These are phyloP conservation scores for Vanilla planifolia DNA, from an alignment of 106 monocot genomes.

Conservation along the genomic window DNA sequence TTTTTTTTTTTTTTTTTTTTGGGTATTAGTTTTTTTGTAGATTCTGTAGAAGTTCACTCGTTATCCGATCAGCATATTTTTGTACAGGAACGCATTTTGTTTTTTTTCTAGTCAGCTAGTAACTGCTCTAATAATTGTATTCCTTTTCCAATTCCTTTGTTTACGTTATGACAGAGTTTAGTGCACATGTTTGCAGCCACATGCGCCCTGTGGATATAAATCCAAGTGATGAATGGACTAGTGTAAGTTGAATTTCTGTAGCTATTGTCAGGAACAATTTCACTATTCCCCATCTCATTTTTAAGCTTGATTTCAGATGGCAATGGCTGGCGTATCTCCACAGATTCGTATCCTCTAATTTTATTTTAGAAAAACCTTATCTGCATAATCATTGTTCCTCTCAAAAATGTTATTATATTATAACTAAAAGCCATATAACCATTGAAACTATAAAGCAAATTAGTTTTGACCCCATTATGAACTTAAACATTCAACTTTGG, in stretches of 20 bases:
- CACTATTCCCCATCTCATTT: constrained; percentile 7
- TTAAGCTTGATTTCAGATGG: constrained; percentile 60
- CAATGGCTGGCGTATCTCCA: constrained; percentile 60
- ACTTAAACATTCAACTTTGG: too few species aligned
- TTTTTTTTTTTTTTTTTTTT: too few species aligned
- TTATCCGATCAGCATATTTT: too few species aligned
- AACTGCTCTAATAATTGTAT: background rate
- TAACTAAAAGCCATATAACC: too few species aligned
- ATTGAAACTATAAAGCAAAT: too few species aligned
- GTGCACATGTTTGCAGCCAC: constrained; percentile 27
- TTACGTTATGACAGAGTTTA: background rate
- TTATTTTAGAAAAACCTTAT: background rate
- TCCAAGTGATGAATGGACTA: constrained; percentile 94
- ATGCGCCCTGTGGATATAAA: constrained; percentile 86
- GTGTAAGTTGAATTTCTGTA: constrained; percentile 43
- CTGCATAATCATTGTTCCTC: too few species aligned
- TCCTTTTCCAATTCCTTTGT: background rate
- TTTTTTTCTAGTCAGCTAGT: too few species aligned
- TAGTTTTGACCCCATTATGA: too few species aligned
- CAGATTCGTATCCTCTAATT: constrained; percentile 47
- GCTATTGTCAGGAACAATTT: background rate
- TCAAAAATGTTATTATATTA: too few species aligned
- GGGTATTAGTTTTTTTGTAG: too few species aligned
- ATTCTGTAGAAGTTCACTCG: too few species aligned
- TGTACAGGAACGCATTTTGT: too few species aligned